Conservation (phyloP, 163 green algal species). For the Volvox carteri region DNA sequence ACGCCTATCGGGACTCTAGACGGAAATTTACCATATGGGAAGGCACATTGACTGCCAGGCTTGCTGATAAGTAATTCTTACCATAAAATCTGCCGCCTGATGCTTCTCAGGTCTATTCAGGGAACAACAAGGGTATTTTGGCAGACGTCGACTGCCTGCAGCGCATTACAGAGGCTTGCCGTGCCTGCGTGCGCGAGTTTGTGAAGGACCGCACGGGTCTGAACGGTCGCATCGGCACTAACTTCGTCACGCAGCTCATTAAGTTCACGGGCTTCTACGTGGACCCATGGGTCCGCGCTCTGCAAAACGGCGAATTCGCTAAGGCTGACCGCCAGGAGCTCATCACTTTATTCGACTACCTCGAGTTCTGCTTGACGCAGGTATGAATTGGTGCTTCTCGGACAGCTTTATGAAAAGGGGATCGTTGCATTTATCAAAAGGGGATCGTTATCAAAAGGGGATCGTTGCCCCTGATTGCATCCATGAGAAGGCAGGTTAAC, state of each 20-base stretch:
- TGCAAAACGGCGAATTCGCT: slow-evolving; percentile 86
- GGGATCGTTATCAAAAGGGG: no score
- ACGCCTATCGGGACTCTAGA: no score
- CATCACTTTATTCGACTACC: slow-evolving; percentile 93
- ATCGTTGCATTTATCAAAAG: no score
- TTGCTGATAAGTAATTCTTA: no score
- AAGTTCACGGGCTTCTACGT: slow-evolving; percentile 87
- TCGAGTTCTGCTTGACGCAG: slow-evolving; percentile 97
- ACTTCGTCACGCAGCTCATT: slow-evolving; percentile 74
- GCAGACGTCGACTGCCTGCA: slow-evolving; percentile 94
- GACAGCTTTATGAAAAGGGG: no score
- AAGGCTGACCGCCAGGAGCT: slow-evolving; percentile 87
- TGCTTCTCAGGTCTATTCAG: slow-evolving; percentile 73
- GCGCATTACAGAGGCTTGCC: slow-evolving; percentile 91
- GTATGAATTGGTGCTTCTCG: no score
- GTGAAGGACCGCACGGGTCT: slow-evolving; percentile 87
- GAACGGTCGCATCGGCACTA: slow-evolving; percentile 83
- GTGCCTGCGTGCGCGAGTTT: slow-evolving; percentile 87
- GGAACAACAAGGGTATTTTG: slow-evolving; percentile 88
- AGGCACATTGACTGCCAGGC: background rate
- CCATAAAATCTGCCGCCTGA: no score
- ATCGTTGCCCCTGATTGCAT: no score
- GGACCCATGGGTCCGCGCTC: slow-evolving; percentile 79
- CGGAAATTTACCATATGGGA: no score
- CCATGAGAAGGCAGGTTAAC: no score